Evolutionary conservation across 1,139 yeast genomes (phyloP), one percentile per base, ranked within the genome.

Genomic region (Candida mesenterica): DNA sequence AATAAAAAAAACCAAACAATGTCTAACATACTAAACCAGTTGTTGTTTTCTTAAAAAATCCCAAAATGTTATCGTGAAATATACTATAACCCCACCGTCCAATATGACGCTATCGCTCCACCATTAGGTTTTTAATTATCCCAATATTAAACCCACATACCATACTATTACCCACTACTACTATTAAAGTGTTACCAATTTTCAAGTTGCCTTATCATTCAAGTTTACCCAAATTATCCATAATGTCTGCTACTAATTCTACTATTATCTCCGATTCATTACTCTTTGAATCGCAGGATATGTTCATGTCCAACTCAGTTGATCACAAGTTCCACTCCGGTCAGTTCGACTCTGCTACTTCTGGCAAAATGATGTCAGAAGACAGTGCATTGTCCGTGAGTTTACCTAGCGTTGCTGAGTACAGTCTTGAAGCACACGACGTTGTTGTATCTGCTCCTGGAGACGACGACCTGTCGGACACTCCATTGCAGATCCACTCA

Each of bases 401-500:
- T 32, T 49, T 56, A 32, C 59, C 59, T 16, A 36, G 32, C 30
- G 38, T 36, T 17, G 39, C 38, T 24, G 45, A 36, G 22, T 40
- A 39, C 32, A 33, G 33, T 30, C 39, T 37, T 30, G 45, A 41
- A 30, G 20, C 33, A 19, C 6, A 9, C 9, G 34, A 29, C 17
- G 28, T 27, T 27, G 29, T 29, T 17, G 38, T 29, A 16, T 7
- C 13, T 13, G 37, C 38, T 9, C 15, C 34, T 24, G 30, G 28
- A 14, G 29, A 36, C 28, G 38, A 44, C 18, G 43, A 38, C 29
- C 44, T 41, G 30, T 27, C n/a, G 9, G 17, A 36, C 27, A 57
- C 77, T 33, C 77, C 80, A 16, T 60, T 74, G 47, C 71, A 73
- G 45, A 63, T 79, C 50, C 82, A 78, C 53, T 65, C 82, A 25